Percentiles rank a stretch among this genome's conserved stretches.
phyloP scores from a whole-genome alignment of 352 stramenopile species.

The Aphanomyces astaci region DNA sequence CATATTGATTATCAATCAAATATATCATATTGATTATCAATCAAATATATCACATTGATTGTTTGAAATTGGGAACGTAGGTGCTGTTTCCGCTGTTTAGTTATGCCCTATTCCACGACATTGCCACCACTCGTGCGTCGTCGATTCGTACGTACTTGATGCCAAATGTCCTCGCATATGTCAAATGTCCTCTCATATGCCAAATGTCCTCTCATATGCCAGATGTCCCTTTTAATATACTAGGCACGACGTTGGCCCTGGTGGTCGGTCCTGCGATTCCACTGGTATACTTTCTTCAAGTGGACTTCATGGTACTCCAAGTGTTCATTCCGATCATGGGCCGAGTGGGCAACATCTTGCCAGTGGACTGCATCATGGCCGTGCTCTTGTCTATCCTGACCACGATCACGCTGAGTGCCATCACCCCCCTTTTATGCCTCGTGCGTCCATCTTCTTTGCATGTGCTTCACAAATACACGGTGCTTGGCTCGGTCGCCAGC shows the following conservation, averaged over 20 bases:
- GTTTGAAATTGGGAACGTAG: too few species aligned
- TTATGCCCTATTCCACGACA: not conserved
- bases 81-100: not conserved
- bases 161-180: too few species aligned
- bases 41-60: too few species aligned
- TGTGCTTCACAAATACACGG: constrained; percentile 33
- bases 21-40: too few species aligned
- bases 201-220: not conserved
- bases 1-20: too few species aligned
- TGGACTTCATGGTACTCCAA: constrained; percentile 47
- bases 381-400: constrained; percentile 34
- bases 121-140: not conserved
- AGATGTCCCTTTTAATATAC: not conserved
- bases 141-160: not conserved
- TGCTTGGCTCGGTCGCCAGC: constrained; percentile 32
- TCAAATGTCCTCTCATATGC: too few species aligned
- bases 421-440: constrained; percentile 51
- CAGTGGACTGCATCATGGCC: constrained; percentile 47
- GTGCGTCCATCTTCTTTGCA: constrained; percentile 38
- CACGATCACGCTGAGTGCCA: not conserved
- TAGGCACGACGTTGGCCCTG: not conserved
- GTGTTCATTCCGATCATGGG: constrained; percentile 74
- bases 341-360: constrained; percentile 42
- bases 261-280: constrained; percentile 43
- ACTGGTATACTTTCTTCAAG: constrained; percentile 50